Base-by-base conservation (phyloP, 179 eudicot genomes). In the Vitellaria paradoxa region DNA sequence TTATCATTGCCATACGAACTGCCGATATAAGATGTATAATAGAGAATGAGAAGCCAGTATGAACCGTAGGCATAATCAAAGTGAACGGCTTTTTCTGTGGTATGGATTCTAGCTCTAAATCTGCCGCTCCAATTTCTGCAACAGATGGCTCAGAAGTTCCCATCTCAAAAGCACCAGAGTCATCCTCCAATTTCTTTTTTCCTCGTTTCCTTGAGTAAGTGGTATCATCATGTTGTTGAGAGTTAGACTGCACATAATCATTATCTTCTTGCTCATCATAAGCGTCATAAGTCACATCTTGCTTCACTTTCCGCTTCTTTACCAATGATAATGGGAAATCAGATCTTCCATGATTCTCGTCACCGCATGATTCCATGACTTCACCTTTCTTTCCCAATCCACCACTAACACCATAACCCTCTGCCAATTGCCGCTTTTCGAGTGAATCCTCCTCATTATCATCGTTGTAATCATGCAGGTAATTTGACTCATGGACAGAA, bases 1-100 rank as follows among this genome's bases (percentile, higher is more conserved):
- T 88, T 53, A 83, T 81, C 89, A 93, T 82, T 52, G 93, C 91
- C 84, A 87, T 71, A 37, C 97, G 97, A 59, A 92, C 95, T 70
- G 97, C 95, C 56, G 98, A 89, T 81, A 93, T 93, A 79, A 93
- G 93, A 82, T 92, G 93, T 70, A 89, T 83, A 65, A 93, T 83
- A 68, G 98, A 92, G 85, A 93, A 92, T 60, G 97, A 89, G 74
- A 93, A 92, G 79, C 84, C 97, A 73, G 91, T 83, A 77, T 92
- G 98, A 68, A 89, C 81, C 47, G 97, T 86, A 61, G 98, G 98
- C 6, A 92, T 91, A 70, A 94, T 92, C 70, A 85, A 76, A 78
- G 80, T 85, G 77, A 82, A 89, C 0, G 94, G 81, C 82, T 92
- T 96, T 82, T 90, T 91, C 78, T 65, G 97, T 24, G 84, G 87